phyloP scores from a whole-genome alignment of 1,284 basidiomycete genomes.

The Pterulicium gracile region DNA sequence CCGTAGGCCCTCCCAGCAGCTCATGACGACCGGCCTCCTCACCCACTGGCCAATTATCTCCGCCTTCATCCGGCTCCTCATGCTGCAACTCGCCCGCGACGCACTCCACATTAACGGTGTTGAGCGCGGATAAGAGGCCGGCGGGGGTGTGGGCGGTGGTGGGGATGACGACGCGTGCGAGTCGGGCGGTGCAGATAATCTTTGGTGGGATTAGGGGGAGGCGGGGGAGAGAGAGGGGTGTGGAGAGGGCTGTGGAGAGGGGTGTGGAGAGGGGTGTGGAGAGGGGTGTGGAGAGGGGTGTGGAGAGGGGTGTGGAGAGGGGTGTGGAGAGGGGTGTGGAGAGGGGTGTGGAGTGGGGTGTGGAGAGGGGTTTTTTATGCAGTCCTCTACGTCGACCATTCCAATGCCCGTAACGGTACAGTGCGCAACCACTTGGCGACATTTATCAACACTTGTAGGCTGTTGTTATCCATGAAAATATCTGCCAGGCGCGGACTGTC shows the following conservation, averaged over 20 bases:
- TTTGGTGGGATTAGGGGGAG: constrained; percentile 36
- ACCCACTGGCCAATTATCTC: constrained; percentile 70
- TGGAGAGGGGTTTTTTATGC: constrained; percentile 64
- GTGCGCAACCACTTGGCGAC: too few relatives aligned
- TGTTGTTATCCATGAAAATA: too few relatives aligned
- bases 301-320: too few relatives aligned
- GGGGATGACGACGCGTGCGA: constrained; percentile 69
- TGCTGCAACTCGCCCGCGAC: constrained; percentile 71
- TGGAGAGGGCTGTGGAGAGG: constrained; percentile 22
- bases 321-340: too few relatives aligned
- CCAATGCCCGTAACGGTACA: too few relatives aligned
- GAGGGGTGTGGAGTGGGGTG: constrained; percentile 49
- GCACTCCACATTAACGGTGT: constrained; percentile 59
- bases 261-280: constrained; percentile 38
- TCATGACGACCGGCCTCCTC: constrained; percentile 71
- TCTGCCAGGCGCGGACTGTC: too few relatives aligned
- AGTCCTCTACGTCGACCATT: too few relatives aligned
- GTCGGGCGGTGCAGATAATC: constrained; percentile 64
- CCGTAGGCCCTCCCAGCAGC: constrained; percentile 64
- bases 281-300: constrained; percentile 72
- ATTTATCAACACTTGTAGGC: too few relatives aligned
- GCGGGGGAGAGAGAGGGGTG: constrained; percentile 8
- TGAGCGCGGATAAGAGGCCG: constrained; percentile 54
- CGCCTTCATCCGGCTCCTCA: constrained; percentile 74
- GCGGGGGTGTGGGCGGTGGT: constrained; percentile 72